A percentile compares a stretch with the other conserved stretches of the same genome.
Conservation (phyloP, 208 protist species). For the Wallacemonas collosoma region DNA sequence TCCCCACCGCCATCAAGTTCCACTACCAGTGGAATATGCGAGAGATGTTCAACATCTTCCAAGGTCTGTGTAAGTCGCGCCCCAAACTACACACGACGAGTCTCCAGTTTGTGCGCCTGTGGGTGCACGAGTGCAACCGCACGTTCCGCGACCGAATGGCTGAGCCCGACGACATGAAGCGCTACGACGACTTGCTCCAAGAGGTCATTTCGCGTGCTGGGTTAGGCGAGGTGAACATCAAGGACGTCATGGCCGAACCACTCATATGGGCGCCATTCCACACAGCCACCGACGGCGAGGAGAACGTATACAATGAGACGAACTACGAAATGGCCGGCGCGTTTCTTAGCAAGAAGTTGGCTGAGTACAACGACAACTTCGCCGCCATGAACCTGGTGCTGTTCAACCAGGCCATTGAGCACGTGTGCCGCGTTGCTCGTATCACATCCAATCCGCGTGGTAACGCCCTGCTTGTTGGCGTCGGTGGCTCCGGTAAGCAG, state of each 20-base stretch:
- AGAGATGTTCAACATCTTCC: constrained; percentile 97
- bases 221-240: constrained; percentile 82
- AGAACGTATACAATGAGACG: constrained; percentile 92
- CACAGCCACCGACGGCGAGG: constrained; percentile 83
- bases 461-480: constrained; percentile 96
- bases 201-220: constrained; percentile 85
- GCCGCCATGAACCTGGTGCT: constrained; percentile 98
- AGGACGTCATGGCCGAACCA: constrained; percentile 88
- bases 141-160: constrained; percentile 97
- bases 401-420: constrained; percentile 98
- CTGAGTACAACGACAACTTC: constrained; percentile 96
- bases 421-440: constrained; percentile 96
- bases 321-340: constrained; percentile 75
- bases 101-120: constrained; percentile 91
- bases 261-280: constrained; percentile 95
- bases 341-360: constrained; percentile 91
- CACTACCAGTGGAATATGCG: constrained; percentile 99
- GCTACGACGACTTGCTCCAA: constrained; percentile 89
- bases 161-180: constrained; percentile 87
- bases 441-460: constrained; percentile 96
- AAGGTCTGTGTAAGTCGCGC: constrained; percentile 92
- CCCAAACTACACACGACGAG: constrained; percentile 85
- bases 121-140: constrained; percentile 96
- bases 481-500: constrained; percentile 95
- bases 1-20: constrained; percentile 99